phyloP scores from a whole-genome alignment of 108 stramenopile species.

The Nannochloropsis granulata region DNA sequence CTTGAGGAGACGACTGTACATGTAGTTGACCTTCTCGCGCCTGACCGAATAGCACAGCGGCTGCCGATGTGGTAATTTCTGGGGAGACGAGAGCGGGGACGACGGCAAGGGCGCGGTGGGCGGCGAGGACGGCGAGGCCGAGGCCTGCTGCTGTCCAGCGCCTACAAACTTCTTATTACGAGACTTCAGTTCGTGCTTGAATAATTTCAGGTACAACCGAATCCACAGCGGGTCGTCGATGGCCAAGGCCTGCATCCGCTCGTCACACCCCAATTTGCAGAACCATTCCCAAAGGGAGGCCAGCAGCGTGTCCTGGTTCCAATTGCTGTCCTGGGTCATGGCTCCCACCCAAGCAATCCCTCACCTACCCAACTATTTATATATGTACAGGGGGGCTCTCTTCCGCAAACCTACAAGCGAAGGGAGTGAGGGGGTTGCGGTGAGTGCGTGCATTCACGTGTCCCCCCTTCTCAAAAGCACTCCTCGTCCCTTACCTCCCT shows the following conservation, averaged over 20 bases:
- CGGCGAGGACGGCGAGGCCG: background rate
- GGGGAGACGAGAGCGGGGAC: background rate
- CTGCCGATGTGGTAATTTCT: background rate
- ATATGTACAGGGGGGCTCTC: background rate
- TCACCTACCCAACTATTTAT: background rate
- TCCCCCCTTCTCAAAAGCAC: too few relatives aligned
- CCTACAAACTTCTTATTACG: background rate
- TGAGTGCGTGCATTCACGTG: too few relatives aligned
- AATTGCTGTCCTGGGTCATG: background rate
- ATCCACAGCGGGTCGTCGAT: slow-evolving; percentile 24
- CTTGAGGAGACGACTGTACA: background rate
- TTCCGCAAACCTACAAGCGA: background rate
- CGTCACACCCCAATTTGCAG: background rate
- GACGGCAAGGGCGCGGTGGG: background rate
- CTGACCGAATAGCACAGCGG: background rate
- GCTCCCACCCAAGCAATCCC: background rate
- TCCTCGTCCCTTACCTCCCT: too few relatives aligned
- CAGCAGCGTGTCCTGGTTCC: background rate
- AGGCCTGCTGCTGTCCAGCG: background rate
- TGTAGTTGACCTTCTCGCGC: background rate
- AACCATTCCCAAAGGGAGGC: background rate
- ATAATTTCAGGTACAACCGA: slow-evolving; percentile 3
- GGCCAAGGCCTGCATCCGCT: slow-evolving; percentile 7
- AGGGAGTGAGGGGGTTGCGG: too few relatives aligned
- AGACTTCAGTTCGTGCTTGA: background rate